Base-by-base conservation (phyloP, 108 stramenopile genomes). In the Cyclotella cryptica region DNA sequence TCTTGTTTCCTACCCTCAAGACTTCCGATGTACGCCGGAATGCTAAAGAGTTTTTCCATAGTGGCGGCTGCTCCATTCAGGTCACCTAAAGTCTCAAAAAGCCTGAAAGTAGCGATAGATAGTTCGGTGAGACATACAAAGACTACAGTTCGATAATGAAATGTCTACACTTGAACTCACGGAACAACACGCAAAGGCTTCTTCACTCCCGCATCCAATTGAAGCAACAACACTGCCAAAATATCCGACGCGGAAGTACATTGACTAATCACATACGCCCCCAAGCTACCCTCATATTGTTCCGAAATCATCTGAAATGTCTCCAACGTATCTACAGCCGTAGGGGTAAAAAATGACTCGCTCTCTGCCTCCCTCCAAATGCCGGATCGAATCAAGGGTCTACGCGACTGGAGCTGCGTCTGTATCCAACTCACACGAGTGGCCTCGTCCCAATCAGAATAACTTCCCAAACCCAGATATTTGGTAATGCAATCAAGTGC, bases 231-330 rank as follows among this genome's bases (percentile, higher is more conserved):
- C 19, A 99, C 98, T 22, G 98, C 95, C 24, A 99, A 68, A 11
- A 99, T 96, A 79, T 99, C 98, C 24, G 88, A 90, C 7, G 98
- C 92, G 49, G 87, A 78, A 21, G 93, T 96, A 45, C 93, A 91
- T 81, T 98, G 98, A 69, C 92, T 93, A 72, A 99, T 99, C 11
- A 99, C 98, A 63, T 99, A 98, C 10, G 98, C 98, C 2, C 97
- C 96, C 28, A 98, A 79, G 58, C 92, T 93, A 18, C 74, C 97
- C 44, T 91, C 87, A 61, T 95, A 79, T 65, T 96, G 92, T 30
- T 92, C 92, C 0, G 95, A 86, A 67, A 96, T 94, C 91, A 94
- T 92, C 44, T 70, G 24, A 68, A 88, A 91, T 22, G 88, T 96
- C 64, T 90, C 92, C 7, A 96, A 77, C 11, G 91, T 91, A 66